Conservation (phyloP, 345 rosid species). For the Adansonia digitata region DNA sequence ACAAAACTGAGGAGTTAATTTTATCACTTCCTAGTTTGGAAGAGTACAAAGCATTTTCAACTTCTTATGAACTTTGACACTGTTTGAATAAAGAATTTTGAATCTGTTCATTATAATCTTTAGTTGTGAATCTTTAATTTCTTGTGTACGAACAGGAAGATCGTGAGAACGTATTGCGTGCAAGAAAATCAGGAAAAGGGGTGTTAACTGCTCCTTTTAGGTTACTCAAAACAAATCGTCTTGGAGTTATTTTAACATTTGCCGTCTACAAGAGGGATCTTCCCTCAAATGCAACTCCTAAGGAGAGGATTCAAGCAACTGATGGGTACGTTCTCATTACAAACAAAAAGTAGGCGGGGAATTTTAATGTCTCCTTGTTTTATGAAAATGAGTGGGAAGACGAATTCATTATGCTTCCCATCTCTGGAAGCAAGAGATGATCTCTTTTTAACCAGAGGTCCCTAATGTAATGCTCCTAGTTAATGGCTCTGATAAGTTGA, state of each 20-base stretch:
- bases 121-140: slow-evolving; percentile 4
- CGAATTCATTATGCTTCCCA: neutral
- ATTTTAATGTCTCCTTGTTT: neutral
- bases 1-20: neutral
- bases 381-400: neutral
- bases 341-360: neutral
- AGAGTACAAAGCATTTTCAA: neutral
- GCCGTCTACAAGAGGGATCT: slow-evolving; percentile 84
- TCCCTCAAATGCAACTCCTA: slow-evolving; percentile 74
- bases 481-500: slow-evolving; percentile 1
- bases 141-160: slow-evolving; percentile 61
- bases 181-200: slow-evolving; percentile 85
- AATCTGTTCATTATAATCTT: slow-evolving; percentile 1
- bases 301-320: slow-evolving; percentile 80
- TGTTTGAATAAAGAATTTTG: neutral
- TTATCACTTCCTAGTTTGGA: neutral
- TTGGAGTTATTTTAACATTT: slow-evolving; percentile 92
- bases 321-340: slow-evolving; percentile 55
- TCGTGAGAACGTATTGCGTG: slow-evolving; percentile 79
- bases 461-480: neutral
- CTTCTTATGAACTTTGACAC: neutral
- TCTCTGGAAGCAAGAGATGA: neutral
- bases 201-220: slow-evolving; percentile 94
- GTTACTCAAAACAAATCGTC: slow-evolving; percentile 81
- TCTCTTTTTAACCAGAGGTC: neutral